Percentiles rank a stretch among this genome's conserved stretches.
Evolutionary conservation across 495 filamentous ascomycete genomes (phyloP).

Genomic region (Cenococcum geophilum): DNA sequence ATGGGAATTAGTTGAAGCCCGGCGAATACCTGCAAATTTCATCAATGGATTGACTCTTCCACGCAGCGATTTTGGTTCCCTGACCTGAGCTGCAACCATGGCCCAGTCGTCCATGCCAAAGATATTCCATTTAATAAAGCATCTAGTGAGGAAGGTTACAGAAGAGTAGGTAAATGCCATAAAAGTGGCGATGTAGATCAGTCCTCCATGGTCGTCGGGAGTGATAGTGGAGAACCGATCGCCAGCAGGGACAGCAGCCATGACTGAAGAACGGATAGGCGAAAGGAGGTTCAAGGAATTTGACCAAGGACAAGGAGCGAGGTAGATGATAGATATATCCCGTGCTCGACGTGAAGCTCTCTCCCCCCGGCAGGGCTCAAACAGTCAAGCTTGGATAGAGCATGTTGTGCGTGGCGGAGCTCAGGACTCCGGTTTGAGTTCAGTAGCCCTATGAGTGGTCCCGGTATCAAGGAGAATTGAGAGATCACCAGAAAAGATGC

Average conservation of each 20-base stretch:
- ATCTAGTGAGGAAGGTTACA: conserved; percentile 19
- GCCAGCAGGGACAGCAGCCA: neutral
- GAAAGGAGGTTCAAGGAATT: neutral
- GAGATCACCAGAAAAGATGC: no score
- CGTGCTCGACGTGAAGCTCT: no score
- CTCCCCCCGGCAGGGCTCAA: no score
- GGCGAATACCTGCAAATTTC: neutral
- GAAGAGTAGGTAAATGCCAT: conserved; percentile 19
- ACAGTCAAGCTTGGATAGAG: no score
- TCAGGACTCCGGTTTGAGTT: no score
- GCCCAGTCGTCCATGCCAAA: conserved; percentile 29
- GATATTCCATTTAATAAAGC: conserved; percentile 23
- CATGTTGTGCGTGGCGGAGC: no score
- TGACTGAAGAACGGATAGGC: neutral
- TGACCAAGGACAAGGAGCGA: neutral
- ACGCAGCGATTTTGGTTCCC: no score
- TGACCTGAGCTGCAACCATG: conserved; percentile 19
- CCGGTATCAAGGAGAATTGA: no score
- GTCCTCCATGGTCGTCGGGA: conserved; percentile 21
- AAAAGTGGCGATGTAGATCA: conserved; percentile 25
- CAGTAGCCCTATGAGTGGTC: no score
- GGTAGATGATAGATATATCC: neutral
- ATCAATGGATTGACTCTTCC: neutral
- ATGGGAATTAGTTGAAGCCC: conserved; percentile 13
- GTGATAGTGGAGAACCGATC: conserved; percentile 20